Evolutionary conservation across 805 yeast species (phyloP).

Genomic region (Babjeviella inositovora): DNA sequence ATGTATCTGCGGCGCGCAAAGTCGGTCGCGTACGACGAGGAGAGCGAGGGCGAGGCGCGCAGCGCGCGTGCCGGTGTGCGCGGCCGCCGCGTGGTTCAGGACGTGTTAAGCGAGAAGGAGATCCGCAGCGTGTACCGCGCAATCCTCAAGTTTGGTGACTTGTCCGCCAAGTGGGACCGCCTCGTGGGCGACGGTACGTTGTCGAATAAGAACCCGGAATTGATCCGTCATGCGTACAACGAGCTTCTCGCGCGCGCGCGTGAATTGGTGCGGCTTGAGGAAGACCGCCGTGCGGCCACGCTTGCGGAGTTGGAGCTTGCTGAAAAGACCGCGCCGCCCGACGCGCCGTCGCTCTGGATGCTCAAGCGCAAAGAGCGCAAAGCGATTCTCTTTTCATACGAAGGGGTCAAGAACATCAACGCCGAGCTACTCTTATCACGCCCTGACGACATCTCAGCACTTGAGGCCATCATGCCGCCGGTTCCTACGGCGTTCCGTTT

Average conservation of each 20-base stretch:
- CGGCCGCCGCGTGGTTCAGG: conserved; percentile 25
- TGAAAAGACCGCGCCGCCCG: conserved; percentile 10
- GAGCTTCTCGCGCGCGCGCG: conserved; percentile 53
- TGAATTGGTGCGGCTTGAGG: conserved; percentile 48
- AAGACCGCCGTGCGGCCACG: conserved; percentile 35
- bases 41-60: conserved; percentile 11
- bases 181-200: conserved; percentile 81
- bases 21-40: too few relatives aligned
- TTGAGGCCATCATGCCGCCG: conserved; percentile 33
- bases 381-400: conserved; percentile 79
- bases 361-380: conserved; percentile 71
- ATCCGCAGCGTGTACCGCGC: conserved; percentile 75
- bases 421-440: conserved; percentile 78
- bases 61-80: too few relatives aligned
- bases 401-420: conserved; percentile 75
- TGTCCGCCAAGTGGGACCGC: conserved; percentile 64
- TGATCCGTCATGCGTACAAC: conserved; percentile 59
- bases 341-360: conserved; percentile 31
- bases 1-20: conserved; percentile 59
- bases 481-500: conserved; percentile 49
- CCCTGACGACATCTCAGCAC: conserved; percentile 66
- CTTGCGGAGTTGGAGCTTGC: conserved; percentile 43
- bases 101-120: conserved; percentile 68
- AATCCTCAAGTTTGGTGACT: conserved; percentile 68
- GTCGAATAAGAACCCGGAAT: conserved; percentile 69